These are phyloP conservation scores for Podochytrium sp. DNA, from an alignment of 192 early-diverging fungal species.

Conservation along the genomic window DNA sequence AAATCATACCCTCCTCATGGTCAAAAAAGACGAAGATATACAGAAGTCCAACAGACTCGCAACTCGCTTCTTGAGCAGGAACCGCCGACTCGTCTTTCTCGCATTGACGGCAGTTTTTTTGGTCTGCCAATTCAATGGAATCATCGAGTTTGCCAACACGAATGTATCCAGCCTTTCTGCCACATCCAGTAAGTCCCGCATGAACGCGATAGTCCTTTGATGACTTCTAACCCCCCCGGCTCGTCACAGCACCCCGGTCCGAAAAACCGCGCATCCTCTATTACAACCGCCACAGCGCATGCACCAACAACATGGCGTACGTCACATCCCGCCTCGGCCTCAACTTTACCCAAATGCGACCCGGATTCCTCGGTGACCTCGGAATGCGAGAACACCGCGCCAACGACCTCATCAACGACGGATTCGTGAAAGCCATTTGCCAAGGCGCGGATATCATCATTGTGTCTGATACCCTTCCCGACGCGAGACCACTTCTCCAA, in stretches of 20 bases:
- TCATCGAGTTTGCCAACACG: too few species aligned
- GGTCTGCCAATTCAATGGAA: not conserved
- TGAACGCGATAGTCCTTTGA: too few species aligned
- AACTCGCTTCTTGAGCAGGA: not conserved
- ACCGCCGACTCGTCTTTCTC: slow-evolving; percentile 1
- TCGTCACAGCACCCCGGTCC: too few species aligned
- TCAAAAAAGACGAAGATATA: not conserved
- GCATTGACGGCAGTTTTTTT: not conserved
- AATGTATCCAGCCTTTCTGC: too few species aligned
- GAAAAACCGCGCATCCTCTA: slow-evolving; percentile 12
- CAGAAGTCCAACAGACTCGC: not conserved
- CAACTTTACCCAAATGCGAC: slow-evolving; percentile 16
- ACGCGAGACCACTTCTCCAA: slow-evolving; percentile 25
- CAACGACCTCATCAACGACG: slow-evolving; percentile 27
- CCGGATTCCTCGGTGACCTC: slow-evolving; percentile 25
- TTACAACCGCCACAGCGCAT: slow-evolving; percentile 29
- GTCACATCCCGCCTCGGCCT: slow-evolving; percentile 26
- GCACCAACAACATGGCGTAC: slow-evolving; percentile 22
- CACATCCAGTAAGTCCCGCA: too few species aligned
- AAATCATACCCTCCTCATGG: not conserved
- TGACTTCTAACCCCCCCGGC: too few species aligned
- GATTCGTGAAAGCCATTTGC: slow-evolving; percentile 16
- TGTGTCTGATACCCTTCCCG: slow-evolving; percentile 20
- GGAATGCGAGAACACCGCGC: slow-evolving; percentile 27
- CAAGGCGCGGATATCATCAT: slow-evolving; percentile 15